phyloP scores from a whole-genome alignment of 2,329 filamentous ascomycete genomes.

The Coniochaeta sp. region DNA sequence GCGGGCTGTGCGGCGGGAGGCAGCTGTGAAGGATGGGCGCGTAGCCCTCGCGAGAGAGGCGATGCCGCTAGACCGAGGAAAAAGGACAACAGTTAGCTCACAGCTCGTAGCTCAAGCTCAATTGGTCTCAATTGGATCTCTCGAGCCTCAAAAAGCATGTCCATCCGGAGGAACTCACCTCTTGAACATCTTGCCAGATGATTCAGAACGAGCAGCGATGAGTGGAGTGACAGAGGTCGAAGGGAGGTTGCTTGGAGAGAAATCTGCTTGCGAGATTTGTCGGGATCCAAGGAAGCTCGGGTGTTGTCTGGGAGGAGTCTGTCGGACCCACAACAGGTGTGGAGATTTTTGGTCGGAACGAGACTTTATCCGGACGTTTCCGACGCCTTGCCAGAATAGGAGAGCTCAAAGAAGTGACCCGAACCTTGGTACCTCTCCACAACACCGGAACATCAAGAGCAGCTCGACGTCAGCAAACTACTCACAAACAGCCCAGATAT shows the following conservation, averaged over 20 bases:
- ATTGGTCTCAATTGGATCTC: constrained; percentile 26
- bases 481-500: too few species aligned
- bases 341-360: background rate
- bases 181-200: constrained; percentile 76
- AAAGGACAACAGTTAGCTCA: constrained; percentile 33
- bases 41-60: constrained; percentile 55
- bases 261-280: constrained; percentile 8
- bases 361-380: background rate
- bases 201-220: constrained; percentile 55
- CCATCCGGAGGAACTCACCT: constrained; percentile 49
- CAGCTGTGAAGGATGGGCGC: constrained; percentile 52
- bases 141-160: constrained; percentile 12
- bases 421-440: too few species aligned
- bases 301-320: constrained; percentile 1
- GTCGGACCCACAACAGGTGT: background rate
- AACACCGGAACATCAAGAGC: too few species aligned
- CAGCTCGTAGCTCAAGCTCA: constrained; percentile 31
- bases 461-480: too few species aligned
- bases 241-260: constrained; percentile 37
- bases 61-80: constrained; percentile 49
- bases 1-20: constrained; percentile 50
- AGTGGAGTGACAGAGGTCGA: constrained; percentile 41
- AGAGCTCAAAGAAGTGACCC: background rate
- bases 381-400: background rate
- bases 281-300: constrained; percentile 2